Conservation (phyloP, 2,329 filamentous ascomycete species). For the Pestalotiopsis sp. region DNA sequence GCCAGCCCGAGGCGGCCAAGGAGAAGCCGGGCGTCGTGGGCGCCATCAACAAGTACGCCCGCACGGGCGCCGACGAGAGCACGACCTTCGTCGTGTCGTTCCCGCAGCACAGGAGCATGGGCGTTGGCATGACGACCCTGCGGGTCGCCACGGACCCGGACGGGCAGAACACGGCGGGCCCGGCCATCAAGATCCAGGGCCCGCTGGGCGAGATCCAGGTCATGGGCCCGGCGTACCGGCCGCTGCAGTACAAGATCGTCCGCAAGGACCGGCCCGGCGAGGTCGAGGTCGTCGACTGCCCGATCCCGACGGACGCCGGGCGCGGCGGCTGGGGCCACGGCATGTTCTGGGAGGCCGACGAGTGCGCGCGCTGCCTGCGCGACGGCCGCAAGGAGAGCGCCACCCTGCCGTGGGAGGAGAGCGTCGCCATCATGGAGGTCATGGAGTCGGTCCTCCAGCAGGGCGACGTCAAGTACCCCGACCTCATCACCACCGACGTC, state of each 20-base stretch:
- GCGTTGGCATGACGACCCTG: constrained; percentile 69
- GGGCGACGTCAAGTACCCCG: constrained; percentile 55
- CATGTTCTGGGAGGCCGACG: constrained; percentile 89
- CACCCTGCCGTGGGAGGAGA: constrained; percentile 72
- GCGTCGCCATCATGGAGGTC: constrained; percentile 79
- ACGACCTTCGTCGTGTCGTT: constrained; percentile 80
- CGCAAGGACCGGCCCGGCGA: constrained; percentile 48
- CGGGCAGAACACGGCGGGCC: constrained; percentile 57
- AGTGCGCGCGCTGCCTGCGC: constrained; percentile 72
- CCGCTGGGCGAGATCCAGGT: constrained; percentile 82
- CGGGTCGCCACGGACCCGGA: constrained; percentile 65
- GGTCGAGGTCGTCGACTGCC: constrained; percentile 53
- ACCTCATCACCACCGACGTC: constrained; percentile 57
- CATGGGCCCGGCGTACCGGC: constrained; percentile 69
- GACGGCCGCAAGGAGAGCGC: constrained; percentile 79
- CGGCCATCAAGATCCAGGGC: constrained; percentile 79
- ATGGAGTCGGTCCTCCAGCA: constrained; percentile 59
- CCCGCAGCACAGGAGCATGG: constrained; percentile 68
- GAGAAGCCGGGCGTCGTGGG: constrained; percentile 69
- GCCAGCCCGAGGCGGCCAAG: constrained; percentile 68
- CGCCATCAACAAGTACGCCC: constrained; percentile 69
- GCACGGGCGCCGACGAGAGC: constrained; percentile 73
- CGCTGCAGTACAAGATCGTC: constrained; percentile 66
- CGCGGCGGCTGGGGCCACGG: constrained; percentile 66
- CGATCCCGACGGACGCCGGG: constrained; percentile 52